Base-by-base conservation (phyloP, 1,284 basidiomycete species). In the Melampsora abietis-canadensis region DNA sequence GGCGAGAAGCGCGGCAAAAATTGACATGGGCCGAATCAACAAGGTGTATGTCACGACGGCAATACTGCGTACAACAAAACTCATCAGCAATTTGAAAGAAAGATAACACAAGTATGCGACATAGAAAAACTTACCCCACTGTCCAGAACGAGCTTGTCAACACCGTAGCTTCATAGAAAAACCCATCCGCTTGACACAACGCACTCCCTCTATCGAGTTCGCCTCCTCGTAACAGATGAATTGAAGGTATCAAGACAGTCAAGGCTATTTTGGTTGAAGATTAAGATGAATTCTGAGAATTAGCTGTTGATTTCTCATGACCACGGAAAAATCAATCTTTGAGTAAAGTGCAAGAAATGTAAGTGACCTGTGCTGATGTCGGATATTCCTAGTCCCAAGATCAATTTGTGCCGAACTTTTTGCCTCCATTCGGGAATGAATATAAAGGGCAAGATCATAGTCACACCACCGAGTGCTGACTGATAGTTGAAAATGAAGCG, bases 151-250 rank as follows among this genome's bases (percentile, higher is more conserved):
- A 24, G 27, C 54, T 57, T 24, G 54, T 57, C 10, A 57, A 30
- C 10, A 57, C 27, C n/a, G 54, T 57, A 15, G 54, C 54, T n/a
- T 57, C 54, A 57, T 57, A 57, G 27, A 57, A 57, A 30, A 57
- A 57, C 54, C 54, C 54, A 57, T 57, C 54, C 27, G 27, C 21
- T 57, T 57, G 54, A 17, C 54, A 57, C 15, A 57, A 57, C 19
- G 27, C 4, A 17, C 44, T 44, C 17, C 15, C 44, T 44, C 44
- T 44, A 44, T 44, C 44, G 21, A 30, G 54, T 57, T 57, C 54
- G 24, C 27, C 54, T 24, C 21, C 21, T n/a, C 54, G 8, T 24
- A 57, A 30, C 54, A 57, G 27, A 24, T 57, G 21, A 57, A 57
- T 24, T 21, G 54, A 57, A 57, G 54, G 54, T 24, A 57, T 30